Evolutionary conservation across 768 basidiomycete genomes (phyloP), one percentile per base, ranked within the genome.

Genomic region (Leccinum truebloodii): DNA sequence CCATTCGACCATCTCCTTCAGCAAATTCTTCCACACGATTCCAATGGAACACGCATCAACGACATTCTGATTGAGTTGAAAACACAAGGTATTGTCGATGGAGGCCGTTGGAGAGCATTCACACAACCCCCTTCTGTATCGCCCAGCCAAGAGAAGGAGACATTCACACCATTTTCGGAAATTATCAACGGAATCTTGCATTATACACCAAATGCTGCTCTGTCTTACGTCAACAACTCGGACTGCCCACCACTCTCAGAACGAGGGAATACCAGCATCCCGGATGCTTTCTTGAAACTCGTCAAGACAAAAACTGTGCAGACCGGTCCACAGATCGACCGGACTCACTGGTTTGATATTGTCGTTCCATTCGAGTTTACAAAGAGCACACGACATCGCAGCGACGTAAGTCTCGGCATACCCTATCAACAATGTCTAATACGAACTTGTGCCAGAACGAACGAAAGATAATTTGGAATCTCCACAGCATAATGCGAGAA

Each of bases 91-190:
- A 2, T 44, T 20, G n/a, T 44, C 9, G 3, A 44, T 44, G n/a
- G 41, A 44, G 18, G 10, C 4, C 41, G n/a, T 44, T 44, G 41
- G 41, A 44, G 9, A 9, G 10, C 41, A 7, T 44, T n/a, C 10
- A n/a, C 41, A n/a, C 9, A 20, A 10, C 3, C 41, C n/a, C 41
- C n/a, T n/a, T 20, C 41, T 10, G 4, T 2, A 10, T 44, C 4
- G 2, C 4, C n/a, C 18, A 9, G 3, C 8, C 9, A 41, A 8
- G 39, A 41, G 9, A n/a, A 41, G 39, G 39, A 41, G 39, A 41
- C 18, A 0, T 41, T 41, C 1, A 3, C 39, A 41, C 39, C 8
- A 0, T n/a, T 41, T 0, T 41, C 39, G 1, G 0, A 1, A n/a
- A 41, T 41, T n/a, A 41, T 41, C 18, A n/a, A 41, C 18, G 18